Evolutionary conservation across 2,329 filamentous ascomycete genomes (phyloP), one percentile per base, ranked within the genome.

Genomic region (Trichoderma sp.): DNA sequence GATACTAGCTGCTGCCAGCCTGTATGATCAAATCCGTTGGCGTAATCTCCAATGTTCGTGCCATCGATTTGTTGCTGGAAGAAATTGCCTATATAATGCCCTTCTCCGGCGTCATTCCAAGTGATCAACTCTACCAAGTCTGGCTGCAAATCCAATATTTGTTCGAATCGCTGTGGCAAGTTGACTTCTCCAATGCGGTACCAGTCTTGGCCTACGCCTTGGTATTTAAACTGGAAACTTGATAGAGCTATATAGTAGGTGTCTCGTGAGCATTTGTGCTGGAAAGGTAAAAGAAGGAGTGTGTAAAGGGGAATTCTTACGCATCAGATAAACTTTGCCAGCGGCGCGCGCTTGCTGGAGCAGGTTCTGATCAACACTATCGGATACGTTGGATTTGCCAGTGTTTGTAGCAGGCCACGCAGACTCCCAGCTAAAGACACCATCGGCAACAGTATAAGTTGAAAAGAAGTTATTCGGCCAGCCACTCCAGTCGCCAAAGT

Each of bases 161-260:
- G 63, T 1, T 58, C 28, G 43, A 66, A 49, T 2, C 63, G 52
- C 14, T 66, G 63, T 26, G 63, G 63, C 14, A 66, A 24, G 21
- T 66, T 66, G 37, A 58, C 52, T 16, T 66, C 63, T 2, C 63
- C 63, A 16, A 66, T 66, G 5, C 63, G 63, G 5, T 66, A 66
- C 63, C 63, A 66, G 13, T 66, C 63, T 13, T 66, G 63, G 4
- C 52, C 52, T 5, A 37, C 13, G 26, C 63, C 63, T 1, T 49
- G 52, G 14, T 66, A 66, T 39, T 66, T 66, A 28, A 66, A 66
- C 52, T 66, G 63, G 37, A 66, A 66, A 26, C 63, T 66, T n/a
- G 63, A 66, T 7, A 66, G 26, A 5, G 63, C 63, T 66, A 21
- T 8, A 32, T 11, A 26, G 11, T 1, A 4, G 24, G n/a, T n/a